phyloP scores from a whole-genome alignment of 108 stramenopile genomes.

The Cyclotella cryptica region DNA sequence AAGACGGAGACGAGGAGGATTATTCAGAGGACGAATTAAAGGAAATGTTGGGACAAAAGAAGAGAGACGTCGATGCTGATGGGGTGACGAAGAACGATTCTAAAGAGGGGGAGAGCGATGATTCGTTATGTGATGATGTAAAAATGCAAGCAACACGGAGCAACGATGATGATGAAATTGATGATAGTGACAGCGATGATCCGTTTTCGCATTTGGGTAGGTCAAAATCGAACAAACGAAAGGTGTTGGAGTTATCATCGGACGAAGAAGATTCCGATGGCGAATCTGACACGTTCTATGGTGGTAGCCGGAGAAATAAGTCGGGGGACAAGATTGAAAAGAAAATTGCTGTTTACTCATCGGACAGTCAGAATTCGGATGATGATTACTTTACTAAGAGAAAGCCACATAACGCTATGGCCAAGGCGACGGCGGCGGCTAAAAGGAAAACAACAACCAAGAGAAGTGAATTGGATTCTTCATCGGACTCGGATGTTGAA shows the following conservation, averaged over 20 bases:
- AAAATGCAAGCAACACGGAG: neutral
- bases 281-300: constrained; percentile 4
- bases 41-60: neutral
- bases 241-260: neutral
- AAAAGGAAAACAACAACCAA: too few species aligned
- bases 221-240: constrained; percentile 12
- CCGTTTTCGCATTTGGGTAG: neutral
- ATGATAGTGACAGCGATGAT: constrained; percentile 20
- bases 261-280: constrained; percentile 17
- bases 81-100: neutral
- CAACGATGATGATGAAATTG: neutral
- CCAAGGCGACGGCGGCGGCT: neutral
- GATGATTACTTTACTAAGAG: neutral
- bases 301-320: neutral
- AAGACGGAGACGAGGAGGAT: constrained; percentile 9
- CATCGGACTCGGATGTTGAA: neutral
- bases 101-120: too few species aligned
- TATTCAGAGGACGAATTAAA: neutral
- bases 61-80: neutral
- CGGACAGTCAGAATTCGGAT: constrained; percentile 29
- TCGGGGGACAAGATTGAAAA: neutral
- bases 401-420: neutral
- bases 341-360: neutral
- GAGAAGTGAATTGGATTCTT: too few species aligned
- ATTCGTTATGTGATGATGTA: neutral